Evolutionary conservation across 1,284 basidiomycete genomes (phyloP), one percentile per base, ranked within the genome.

Genomic region (Cutaneotrichosporon sp.): DNA sequence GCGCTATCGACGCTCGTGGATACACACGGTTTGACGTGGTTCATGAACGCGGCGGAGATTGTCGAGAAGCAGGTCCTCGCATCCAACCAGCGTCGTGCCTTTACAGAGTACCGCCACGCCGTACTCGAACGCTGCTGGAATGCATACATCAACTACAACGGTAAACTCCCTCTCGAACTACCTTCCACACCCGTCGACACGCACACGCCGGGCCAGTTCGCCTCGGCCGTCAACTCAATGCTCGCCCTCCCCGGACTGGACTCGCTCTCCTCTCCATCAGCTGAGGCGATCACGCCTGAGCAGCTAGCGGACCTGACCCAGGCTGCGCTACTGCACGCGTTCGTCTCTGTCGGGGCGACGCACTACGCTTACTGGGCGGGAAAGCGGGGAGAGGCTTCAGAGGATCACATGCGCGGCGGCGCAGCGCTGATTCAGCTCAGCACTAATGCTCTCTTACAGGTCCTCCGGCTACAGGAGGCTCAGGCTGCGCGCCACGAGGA

Each of bases 101-200:
- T 60, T n/a, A 46, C 57, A 7, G 61, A 65, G 18, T 58, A 62
- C 38, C 52, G 60, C 2, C 61, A 65, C 21, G 40, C 47, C 5
- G 57, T 65, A 18, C 61, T 65, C 31, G 60, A 58, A 16, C 47
- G 57, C 38, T 65, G 64, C 21, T 65, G 64, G 64, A 58, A 62
- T 36, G 61, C 58, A 4, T 65, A 62, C 32, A 58, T 65, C 46
- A 52, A 50, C 38, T 62, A 56, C 58, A 61, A 65, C 36, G 64
- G 61, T 32, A 58, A 60, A 47, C 57, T 65, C 4, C 55, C 55
- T 8, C 38, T 56, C 18, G 21, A 38, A 9, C 50, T 56, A 11
- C 61, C 61, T 5, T 36, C 38, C 40, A 42, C 36, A 21, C 38
- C 55, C 2, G 36, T 18, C n/a, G 34, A 36, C 21, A 22, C 55